Percentiles rank a stretch among this genome's conserved stretches.
phyloP scores from a whole-genome alignment of 345 rosid species.

The Populus davidiana region DNA sequence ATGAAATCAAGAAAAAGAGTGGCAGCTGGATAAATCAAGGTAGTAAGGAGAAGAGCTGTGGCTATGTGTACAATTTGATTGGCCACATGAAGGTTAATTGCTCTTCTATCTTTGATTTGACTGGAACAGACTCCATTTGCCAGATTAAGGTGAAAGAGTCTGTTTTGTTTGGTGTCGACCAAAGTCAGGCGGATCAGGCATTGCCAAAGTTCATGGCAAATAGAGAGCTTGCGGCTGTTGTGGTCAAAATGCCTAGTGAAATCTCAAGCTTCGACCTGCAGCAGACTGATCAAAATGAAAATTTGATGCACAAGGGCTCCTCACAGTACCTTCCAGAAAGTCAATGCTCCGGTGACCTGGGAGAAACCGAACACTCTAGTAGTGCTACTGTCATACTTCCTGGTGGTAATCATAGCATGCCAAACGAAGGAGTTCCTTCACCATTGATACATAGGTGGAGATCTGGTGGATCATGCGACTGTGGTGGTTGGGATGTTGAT shows the following conservation, averaged over 20 bases:
- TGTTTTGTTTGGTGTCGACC: conserved; percentile 51
- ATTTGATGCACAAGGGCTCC: conserved; percentile 12
- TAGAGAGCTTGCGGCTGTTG: conserved; percentile 68
- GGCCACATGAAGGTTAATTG: conserved; percentile 59
- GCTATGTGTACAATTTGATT: conserved; percentile 45
- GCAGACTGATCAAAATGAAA: conserved; percentile 13
- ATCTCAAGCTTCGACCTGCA: conserved; percentile 15
- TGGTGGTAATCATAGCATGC: conserved; percentile 70
- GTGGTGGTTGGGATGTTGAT: conserved; percentile 98
- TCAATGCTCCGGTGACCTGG: conserved; percentile 24
- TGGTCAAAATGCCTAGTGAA: conserved; percentile 34
- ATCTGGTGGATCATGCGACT: conserved; percentile 76
- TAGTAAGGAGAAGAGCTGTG: conserved; percentile 51
- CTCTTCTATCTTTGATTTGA: conserved; percentile 23
- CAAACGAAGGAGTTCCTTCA: conserved; percentile 56
- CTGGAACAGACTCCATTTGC: conserved; percentile 27
- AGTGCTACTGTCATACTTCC: conserved; percentile 60
- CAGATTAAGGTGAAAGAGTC: conserved; percentile 50
- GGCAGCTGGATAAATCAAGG: conserved; percentile 63
- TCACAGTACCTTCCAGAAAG: conserved; percentile 18
- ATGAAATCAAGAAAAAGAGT: conserved; percentile 62
- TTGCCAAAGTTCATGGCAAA: conserved; percentile 23
- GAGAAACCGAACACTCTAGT: conserved; percentile 18
- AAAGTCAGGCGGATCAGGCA: conserved; percentile 35
- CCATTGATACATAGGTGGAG: conserved; percentile 72